Evolutionary conservation across 805 yeast species (phyloP), one percentile per base, ranked within the genome.

Genomic region (Metschnikowia bowlesiae): DNA sequence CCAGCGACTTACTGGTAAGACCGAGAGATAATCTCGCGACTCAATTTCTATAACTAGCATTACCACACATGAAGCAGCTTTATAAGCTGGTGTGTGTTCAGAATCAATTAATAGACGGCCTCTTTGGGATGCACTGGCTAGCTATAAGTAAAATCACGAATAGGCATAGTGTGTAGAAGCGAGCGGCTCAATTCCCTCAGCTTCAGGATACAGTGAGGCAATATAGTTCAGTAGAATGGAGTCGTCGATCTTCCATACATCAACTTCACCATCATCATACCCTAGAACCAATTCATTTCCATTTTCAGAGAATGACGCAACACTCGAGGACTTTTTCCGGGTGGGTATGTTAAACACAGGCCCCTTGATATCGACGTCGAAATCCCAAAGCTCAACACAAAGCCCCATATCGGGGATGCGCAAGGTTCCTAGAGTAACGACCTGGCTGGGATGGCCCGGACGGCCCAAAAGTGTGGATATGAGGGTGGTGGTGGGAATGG

Each of bases 1-100:
- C 83, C 55, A 85, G 84, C 4, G 80, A 78, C 36, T 83, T 89
- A 50, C 57, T 55, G n/a, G 74, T 87, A 35, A 63, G 66, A 18
- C 69, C 80, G 9, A 80, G 74, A 57, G 74, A 76, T 44, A 61
- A 67, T 32, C 58, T 73, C 31, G 70, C 61, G 42, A 53, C 60
- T 6, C 63, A 45, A 36, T 67, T 66, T 49, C 36, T 44, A 47
- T 47, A 50, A 36, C 42, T 13, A 33, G 40, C 36, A 31, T 42
- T 34, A 14, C 32, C 30, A 28, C 18, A 28, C n/a, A 29, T 32
- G 34, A 22, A 22, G 22, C 22, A 22, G 22, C 22, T 22, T 22
- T 22, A 22, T 22, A 22, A 22, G 22, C 22, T 22, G 22, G 22
- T 22, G 22, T 22, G 22, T 22, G 22, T 22, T 22, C 22, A 22